These are phyloP conservation scores for Lantana camara DNA, from an alignment of 257 asterid species.

Conservation along the genomic window DNA sequence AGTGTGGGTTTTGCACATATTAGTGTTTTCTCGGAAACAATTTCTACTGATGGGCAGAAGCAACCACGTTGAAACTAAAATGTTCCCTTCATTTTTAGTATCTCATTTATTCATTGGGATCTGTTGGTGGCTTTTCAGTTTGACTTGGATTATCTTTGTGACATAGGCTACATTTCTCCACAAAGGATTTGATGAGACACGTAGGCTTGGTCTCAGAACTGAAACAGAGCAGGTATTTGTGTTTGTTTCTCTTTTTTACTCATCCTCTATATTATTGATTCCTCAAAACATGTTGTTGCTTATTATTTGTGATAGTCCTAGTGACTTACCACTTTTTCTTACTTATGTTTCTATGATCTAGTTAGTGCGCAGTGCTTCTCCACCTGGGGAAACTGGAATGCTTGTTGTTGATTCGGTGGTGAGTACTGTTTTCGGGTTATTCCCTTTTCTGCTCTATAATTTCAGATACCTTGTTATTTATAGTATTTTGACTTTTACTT, in stretches of 20 bases:
- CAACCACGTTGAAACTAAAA: not conserved
- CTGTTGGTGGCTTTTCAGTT: slow-evolving; percentile 20
- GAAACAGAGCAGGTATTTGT: slow-evolving; percentile 83
- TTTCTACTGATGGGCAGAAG: not conserved
- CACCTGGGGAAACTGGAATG: slow-evolving; percentile 98
- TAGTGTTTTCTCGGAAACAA: not conserved
- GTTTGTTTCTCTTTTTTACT: slow-evolving; percentile 23
- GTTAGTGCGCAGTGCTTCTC: slow-evolving; percentile 92
- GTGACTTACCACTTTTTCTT: slow-evolving; percentile 19
- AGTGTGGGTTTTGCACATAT: not conserved
- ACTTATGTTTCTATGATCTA: slow-evolving; percentile 37
- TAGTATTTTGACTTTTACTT: slow-evolving; percentile 2
- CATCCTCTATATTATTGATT: slow-evolving; percentile 16
- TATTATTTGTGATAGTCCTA: slow-evolving; percentile 9
- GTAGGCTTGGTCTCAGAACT: slow-evolving; percentile 90
- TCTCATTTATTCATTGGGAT: too few relatives aligned
- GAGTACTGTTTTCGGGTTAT: slow-evolving; percentile 38
- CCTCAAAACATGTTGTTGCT: slow-evolving; percentile 9
- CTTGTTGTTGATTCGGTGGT: slow-evolving; percentile 98
- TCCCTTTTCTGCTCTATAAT: slow-evolving; percentile 6
- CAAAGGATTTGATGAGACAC: slow-evolving; percentile 97
- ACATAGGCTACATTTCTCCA: slow-evolving; percentile 88
- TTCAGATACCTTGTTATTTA: slow-evolving; percentile 7
- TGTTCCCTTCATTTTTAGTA: slow-evolving; percentile 16
- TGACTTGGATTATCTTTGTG: slow-evolving; percentile 27